phyloP scores from a whole-genome alignment of 192 early-diverging fungal species.

The Umbelopsis vinacea region DNA sequence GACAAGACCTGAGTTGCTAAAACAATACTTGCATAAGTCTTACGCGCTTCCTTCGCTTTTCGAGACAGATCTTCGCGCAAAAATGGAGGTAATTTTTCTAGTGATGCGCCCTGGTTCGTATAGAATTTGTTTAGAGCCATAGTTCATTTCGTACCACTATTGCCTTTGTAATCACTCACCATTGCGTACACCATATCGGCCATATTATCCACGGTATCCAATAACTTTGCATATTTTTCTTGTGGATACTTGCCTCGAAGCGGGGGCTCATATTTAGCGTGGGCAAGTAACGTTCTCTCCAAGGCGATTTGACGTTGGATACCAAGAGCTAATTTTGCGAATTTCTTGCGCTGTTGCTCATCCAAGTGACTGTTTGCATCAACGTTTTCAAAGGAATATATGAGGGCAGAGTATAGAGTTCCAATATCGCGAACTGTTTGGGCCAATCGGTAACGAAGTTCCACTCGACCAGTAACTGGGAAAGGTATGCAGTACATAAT shows the following conservation, averaged over 20 bases:
- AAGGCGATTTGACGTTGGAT: slow-evolving; percentile 37
- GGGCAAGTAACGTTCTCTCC: slow-evolving; percentile 36
- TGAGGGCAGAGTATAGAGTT: slow-evolving; percentile 33
- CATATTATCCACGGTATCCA: slow-evolving; percentile 43
- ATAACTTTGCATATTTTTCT: slow-evolving; percentile 28
- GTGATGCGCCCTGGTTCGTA: not conserved
- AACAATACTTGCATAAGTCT: slow-evolving; percentile 13
- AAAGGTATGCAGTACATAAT: slow-evolving; percentile 37
- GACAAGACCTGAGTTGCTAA: not conserved
- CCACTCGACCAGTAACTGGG: slow-evolving; percentile 40
- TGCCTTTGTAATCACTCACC: slow-evolving; percentile 10
- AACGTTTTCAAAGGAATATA: slow-evolving; percentile 5
- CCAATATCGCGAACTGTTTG: slow-evolving; percentile 40
- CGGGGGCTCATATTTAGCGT: slow-evolving; percentile 42
- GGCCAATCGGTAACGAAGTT: slow-evolving; percentile 41
- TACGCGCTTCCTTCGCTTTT: slow-evolving; percentile 25
- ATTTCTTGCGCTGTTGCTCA: slow-evolving; percentile 19
- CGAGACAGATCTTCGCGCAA: slow-evolving; percentile 1
- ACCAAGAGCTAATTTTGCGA: slow-evolving; percentile 26
- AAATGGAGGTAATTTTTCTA: not conserved
- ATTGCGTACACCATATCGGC: slow-evolving; percentile 35
- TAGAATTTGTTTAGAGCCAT: too few species aligned
- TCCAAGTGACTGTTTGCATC: not conserved
- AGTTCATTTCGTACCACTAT: too few species aligned
- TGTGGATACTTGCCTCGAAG: slow-evolving; percentile 43